Evolutionary conservation across 169 alveolate species (phyloP), one percentile per base, ranked within the genome.

Genomic region (Cryptosporidium viatorum): DNA sequence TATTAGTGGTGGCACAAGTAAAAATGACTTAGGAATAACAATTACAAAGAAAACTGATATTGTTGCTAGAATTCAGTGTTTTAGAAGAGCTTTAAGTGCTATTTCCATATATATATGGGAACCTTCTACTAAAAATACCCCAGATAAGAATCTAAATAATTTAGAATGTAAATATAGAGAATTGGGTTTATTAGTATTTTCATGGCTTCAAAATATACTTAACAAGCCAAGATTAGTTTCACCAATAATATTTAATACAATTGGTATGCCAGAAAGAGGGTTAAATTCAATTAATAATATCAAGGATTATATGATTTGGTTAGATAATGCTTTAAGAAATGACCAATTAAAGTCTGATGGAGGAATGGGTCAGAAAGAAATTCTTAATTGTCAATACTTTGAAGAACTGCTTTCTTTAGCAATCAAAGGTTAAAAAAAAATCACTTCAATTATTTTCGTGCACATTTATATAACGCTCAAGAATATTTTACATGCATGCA

Each of bases 191-290:
- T 62, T 23, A 0, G 35, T 80, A 29, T 80, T 80, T 41, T 50
- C 89, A 31, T 80, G 89, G 89, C 29, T 80, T 26, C 89, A 65
- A 48, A 80, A 80, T 14, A 59, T 62, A 10, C 14, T 80, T 31
- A 80, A 35, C 1, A 80, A 65, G 33, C 89, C 89, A 21, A 80
- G 89, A 65, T 65, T 80, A 39, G 62, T 59, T 23, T 80, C 89
- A 21, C 89, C 89, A 21, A 80, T 80, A 9, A 26, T 0, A 37
- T 80, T 80, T 50, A 80, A 67, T 50, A 26, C 62, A 23, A 16
- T 21, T 45, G 89, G 89, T 16, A 80, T 80, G 89, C 89, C 89
- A 3, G 65, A 80, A 18, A 80, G 89, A 50, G 89, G 89, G 21
- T 41, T 35, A 29, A 39, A 80, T 50, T 59, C 89, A 12, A 45